Evolutionary conservation across 208 protist genomes (phyloP), one percentile per base, ranked within the genome.

Genomic region (Trypanosoma lewisi): DNA sequence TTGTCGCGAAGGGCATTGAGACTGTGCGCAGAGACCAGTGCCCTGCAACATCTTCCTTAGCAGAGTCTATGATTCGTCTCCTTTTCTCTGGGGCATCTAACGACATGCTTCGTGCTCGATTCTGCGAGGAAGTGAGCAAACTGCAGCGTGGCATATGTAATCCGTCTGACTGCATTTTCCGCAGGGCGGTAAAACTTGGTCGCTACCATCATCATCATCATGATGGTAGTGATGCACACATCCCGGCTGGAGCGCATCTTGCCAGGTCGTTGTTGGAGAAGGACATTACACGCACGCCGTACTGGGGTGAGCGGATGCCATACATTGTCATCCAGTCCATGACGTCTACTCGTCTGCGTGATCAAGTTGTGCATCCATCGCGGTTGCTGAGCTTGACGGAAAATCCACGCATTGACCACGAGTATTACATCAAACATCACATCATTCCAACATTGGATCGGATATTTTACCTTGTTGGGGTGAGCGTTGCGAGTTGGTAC

Each of bases 1-100:
- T 99, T 72, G 94, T 99, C 67, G 88, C 92, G 50, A 99, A 99
- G 73, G 98, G 98, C 56, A 98, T 99, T 64, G 98, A 98, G 63
- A 94, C 87, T 21, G 98, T 99, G 41, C 93, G 99, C 25, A 87
- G 99, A 47, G 99, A 99, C 81, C 99, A 99, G 69, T 99, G 98
- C 80, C 55, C 82, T 0, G 79, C 73, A 14, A 94, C 90, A 4
- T 59, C 65, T 48, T 54, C 71, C 36, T 17, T 96, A 3, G 39
- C 66, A 4, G 49, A 61, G 6, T 45, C n/a, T 34, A 62, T 92
- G 55, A 57, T 96, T 30, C 69, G 67, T 2, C 28, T 54, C 17
- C 77, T 92, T 31, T 90, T 95, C 47, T 72, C 80, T 37, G 78
- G 78, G 11, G 63, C 73, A 23, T 55, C 52, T 6, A 39, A 51